Evolutionary conservation across 106 monocot species (phyloP).

Genomic region (Xerophyta viscosa): DNA sequence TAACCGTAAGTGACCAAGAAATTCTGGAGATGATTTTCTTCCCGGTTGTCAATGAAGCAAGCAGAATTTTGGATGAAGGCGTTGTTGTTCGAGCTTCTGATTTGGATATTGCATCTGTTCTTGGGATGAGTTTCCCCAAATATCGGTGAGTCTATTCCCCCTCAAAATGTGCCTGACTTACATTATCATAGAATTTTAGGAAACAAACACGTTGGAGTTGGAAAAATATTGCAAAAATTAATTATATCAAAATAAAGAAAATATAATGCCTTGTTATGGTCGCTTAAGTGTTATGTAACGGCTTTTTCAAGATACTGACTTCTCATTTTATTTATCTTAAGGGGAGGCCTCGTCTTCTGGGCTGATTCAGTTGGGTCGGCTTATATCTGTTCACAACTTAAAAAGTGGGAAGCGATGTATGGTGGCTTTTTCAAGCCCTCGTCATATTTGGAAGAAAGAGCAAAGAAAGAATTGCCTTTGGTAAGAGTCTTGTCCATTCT

Average conservation of each 20-base stretch:
- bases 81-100: constrained; percentile 72
- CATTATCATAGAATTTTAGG: too few relatives aligned
- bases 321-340: constrained; percentile 20
- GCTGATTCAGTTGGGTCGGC: constrained; percentile 73
- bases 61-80: constrained; percentile 86
- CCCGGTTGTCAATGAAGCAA: constrained; percentile 85
- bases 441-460: constrained; percentile 79
- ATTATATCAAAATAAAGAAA: too few relatives aligned
- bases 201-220: too few relatives aligned
- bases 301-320: too few relatives aligned
- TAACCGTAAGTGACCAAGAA: constrained; percentile 69
- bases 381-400: constrained; percentile 66
- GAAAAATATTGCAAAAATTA: too few relatives aligned
- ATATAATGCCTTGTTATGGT: too few relatives aligned
- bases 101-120: constrained; percentile 79
- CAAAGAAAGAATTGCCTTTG: constrained; percentile 63
- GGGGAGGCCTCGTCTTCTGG: constrained; percentile 94
- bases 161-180: too few relatives aligned
- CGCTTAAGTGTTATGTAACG: too few relatives aligned
- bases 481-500: constrained; percentile 24
- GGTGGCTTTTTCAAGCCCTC: constrained; percentile 82
- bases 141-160: constrained; percentile 38
- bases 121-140: constrained; percentile 92
- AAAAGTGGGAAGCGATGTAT: constrained; percentile 53
- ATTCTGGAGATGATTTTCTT: constrained; percentile 95